phyloP scores from a whole-genome alignment of 1,284 basidiomycete genomes.

The Cerrena zonata region DNA sequence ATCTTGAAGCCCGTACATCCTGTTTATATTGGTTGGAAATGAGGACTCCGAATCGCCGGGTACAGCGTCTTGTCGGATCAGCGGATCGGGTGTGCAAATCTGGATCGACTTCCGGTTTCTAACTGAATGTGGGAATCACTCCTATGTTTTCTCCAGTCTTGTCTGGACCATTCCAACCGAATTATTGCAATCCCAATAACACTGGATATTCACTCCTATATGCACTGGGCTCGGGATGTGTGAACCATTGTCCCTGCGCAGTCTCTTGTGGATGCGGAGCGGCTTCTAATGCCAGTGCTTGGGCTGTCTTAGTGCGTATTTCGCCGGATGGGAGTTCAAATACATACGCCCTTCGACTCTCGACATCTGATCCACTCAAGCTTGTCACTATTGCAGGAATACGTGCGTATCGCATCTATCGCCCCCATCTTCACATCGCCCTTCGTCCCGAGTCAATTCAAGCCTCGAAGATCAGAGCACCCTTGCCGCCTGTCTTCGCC shows the following conservation, averaged over 20 bases:
- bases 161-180: background rate
- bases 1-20: no score
- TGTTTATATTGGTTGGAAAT: no score
- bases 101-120: slow-evolving; percentile 1
- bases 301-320: background rate
- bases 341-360: background rate
- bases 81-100: background rate
- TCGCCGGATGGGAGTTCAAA: background rate
- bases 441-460: background rate
- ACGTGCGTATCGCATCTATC: slow-evolving; percentile 4
- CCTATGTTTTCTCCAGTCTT: background rate
- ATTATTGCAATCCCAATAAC: background rate
- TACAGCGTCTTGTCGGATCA: no score
- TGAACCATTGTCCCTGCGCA: background rate
- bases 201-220: background rate
- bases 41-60: no score
- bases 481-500: slow-evolving; percentile 21
- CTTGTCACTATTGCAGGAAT: slow-evolving; percentile 1
- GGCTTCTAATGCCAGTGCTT: background rate
- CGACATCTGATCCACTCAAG: background rate
- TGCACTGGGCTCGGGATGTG: background rate
- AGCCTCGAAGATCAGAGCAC: slow-evolving; percentile 13
- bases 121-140: background rate
- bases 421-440: background rate
- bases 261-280: background rate